A percentile compares a stretch with the other conserved stretches of the same genome.
Evolutionary conservation across 805 yeast species (phyloP).

Genomic region (Starmera pachycereana): DNA sequence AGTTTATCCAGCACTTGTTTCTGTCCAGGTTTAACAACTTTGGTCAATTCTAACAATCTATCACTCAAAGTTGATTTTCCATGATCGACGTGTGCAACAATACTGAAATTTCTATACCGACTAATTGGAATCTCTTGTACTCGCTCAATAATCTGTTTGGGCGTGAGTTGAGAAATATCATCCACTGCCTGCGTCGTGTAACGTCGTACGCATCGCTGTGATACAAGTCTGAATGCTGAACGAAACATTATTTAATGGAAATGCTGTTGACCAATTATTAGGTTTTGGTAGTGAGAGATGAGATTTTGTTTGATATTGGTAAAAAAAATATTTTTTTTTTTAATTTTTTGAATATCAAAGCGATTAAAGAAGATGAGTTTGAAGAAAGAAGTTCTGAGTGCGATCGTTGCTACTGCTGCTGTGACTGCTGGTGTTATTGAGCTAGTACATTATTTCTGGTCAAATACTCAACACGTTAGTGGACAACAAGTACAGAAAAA

Average conservation of each 20-base stretch:
- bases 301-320: too few species aligned
- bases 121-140: constrained; percentile 73
- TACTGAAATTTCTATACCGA: constrained; percentile 81
- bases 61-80: constrained; percentile 86
- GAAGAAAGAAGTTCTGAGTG: constrained; percentile 20
- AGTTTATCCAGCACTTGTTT: constrained; percentile 83
- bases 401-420: constrained; percentile 22
- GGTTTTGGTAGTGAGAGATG: too few species aligned
- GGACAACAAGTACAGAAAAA: constrained; percentile 2
- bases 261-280: too few species aligned
- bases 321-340: too few species aligned
- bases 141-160: constrained; percentile 25
- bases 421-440: constrained; percentile 22
- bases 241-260: too few species aligned
- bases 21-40: constrained; percentile 75
- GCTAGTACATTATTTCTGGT: constrained; percentile 4
- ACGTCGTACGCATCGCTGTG: too few species aligned
- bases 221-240: too few species aligned
- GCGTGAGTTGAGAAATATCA: too few species aligned
- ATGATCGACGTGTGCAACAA: constrained; percentile 94
- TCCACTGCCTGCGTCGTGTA: too few species aligned
- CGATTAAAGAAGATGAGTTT: constrained; percentile 13
- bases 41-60: constrained; percentile 76
- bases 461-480: background rate
- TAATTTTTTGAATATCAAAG: constrained; percentile 1